Evolutionary conservation across 768 basidiomycete species (phyloP).

Genomic region (Serendipita sp.): DNA sequence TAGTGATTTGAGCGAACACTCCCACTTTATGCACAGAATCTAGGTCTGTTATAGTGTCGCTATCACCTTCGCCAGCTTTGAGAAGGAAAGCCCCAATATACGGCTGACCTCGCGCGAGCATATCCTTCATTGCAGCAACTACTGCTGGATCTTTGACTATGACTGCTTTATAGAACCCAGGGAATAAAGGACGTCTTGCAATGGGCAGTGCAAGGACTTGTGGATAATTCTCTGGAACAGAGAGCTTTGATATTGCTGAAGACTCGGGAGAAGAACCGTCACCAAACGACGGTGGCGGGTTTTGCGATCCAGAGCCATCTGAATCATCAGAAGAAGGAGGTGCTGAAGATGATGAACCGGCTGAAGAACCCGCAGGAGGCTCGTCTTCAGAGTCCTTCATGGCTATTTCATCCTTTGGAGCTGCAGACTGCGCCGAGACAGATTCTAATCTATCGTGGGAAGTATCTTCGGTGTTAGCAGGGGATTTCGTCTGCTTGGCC

Average conservation of each 20-base stretch:
- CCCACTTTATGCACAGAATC: slow-evolving; percentile 84
- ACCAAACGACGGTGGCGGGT: slow-evolving; percentile 19
- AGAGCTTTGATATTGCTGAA: slow-evolving; percentile 60
- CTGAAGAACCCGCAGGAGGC: slow-evolving; percentile 15
- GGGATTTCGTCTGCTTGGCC: slow-evolving; percentile 7
- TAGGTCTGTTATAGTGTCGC: slow-evolving; percentile 78
- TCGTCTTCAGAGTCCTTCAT: slow-evolving; percentile 3
- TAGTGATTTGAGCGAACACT: slow-evolving; percentile 94
- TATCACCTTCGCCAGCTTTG: slow-evolving; percentile 85
- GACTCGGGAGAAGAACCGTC: slow-evolving; percentile 11
- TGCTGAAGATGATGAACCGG: slow-evolving; percentile 21
- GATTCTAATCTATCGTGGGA: slow-evolving; percentile 6
- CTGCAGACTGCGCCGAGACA: slow-evolving; percentile 16
- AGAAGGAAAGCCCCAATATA: slow-evolving; percentile 94
- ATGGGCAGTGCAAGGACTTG: slow-evolving; percentile 92
- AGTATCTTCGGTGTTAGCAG: slow-evolving; percentile 8
- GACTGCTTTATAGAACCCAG: slow-evolving; percentile 96
- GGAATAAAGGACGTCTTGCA: slow-evolving; percentile 86
- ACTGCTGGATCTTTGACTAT: slow-evolving; percentile 83
- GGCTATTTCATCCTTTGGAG: slow-evolving; percentile 19
- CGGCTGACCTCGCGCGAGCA: slow-evolving; percentile 92
- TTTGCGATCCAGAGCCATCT: slow-evolving; percentile 25
- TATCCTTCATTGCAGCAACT: slow-evolving; percentile 85
- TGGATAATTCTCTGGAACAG: slow-evolving; percentile 81
- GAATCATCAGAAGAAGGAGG: slow-evolving; percentile 24